Base-by-base conservation (phyloP, 257 asterid species). In the Ilex asprella region DNA sequence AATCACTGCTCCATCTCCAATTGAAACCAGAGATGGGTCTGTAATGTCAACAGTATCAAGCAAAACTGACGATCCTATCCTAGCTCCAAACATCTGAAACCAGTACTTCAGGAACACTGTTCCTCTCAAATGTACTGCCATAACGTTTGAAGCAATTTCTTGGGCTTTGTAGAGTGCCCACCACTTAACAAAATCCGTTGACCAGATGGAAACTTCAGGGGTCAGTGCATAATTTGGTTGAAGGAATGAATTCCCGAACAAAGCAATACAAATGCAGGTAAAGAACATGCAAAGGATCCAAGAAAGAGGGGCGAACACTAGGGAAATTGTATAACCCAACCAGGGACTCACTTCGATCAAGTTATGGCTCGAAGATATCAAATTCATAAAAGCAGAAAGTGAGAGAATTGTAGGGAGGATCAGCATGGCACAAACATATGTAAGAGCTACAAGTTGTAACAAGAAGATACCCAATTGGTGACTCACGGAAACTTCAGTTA, bases 151-250 rank as follows among this genome's bases (percentile, higher is more conserved):
- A 39, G 91, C 79, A 58, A 76, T 67, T 67, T 87, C 95, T 56
- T 85, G 94, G 39, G 86, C 91, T 73, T 88, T 88, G 59, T 81
- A 85, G 6, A 85, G 75, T 2, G 94, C 77, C 96, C 94, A 88
- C 96, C 96, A 88, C 67, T 83, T 88, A 54, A 83, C 71, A 51
- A 73, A 88, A 62, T 79, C 88, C 15, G 69, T 10, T 12, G 96
- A 83, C 86, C 88, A 85, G 30, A 85, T 64, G 14, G 94, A 79
- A 56, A 69, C 62, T 31, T 68, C 77, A 27, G 94, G 88, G n/a
- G 47, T 67, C 67, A 86, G 47, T 8, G 78, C 74, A 31, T 84
- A 89, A 47, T 89, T 89, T 58, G 89, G 94, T 61, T 86, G 95
- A 52, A 89, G 88, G 61, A 86, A 78, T 41, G 90, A 79, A 35